Conservation (phyloP, 495 filamentous ascomycete genomes). For the Aspergillus sparsus region DNA sequence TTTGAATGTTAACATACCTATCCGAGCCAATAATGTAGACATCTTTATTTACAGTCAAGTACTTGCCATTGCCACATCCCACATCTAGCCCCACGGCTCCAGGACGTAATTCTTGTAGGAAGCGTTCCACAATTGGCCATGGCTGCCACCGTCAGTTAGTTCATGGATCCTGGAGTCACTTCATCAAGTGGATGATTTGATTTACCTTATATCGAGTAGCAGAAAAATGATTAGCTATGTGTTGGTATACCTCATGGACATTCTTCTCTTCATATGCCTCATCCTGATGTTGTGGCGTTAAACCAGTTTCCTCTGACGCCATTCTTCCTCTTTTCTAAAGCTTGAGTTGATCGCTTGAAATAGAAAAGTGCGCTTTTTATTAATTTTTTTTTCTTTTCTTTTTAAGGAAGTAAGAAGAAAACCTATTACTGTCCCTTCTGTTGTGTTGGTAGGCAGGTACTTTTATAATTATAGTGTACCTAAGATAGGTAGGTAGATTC, state of each 20-base stretch:
- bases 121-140: constrained; percentile 88
- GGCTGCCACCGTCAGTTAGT: constrained; percentile 50
- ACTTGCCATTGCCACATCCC: constrained; percentile 94
- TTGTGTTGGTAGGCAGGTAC: no score
- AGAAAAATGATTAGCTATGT: constrained; percentile 94
- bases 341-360: no score
- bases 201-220: constrained; percentile 85
- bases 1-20: constrained; percentile 53
- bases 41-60: constrained; percentile 74
- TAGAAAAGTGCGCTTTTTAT: no score
- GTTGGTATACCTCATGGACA: constrained; percentile 91
- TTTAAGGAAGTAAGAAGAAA: no score
- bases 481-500: not conserved
- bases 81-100: constrained; percentile 89
- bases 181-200: not conserved
- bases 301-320: constrained; percentile 10
- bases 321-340: constrained; percentile 13
- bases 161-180: not conserved
- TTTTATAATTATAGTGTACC: not conserved
- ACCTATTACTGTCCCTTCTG: no score
- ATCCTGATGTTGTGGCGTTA: constrained; percentile 19
- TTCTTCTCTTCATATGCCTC: constrained; percentile 76
- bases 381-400: no score
- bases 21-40: constrained; percentile 87
- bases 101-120: constrained; percentile 63